Evolutionary conservation across 345 rosid species (phyloP), one percentile per base, ranked within the genome.

Genomic region (Psidium friedrichsthalianum): DNA sequence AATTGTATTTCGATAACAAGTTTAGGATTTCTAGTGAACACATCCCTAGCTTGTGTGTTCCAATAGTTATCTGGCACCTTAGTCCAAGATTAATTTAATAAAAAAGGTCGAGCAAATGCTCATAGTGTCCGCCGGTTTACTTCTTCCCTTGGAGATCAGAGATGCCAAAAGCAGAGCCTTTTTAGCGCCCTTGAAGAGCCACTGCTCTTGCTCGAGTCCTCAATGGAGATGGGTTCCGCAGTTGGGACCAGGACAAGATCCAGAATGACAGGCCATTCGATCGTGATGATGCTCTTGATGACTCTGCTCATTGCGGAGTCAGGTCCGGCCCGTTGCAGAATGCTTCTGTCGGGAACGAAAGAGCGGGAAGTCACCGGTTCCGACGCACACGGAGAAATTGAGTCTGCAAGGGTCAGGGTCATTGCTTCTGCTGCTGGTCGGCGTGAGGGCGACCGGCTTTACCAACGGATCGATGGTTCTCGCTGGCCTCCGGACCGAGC

Each of bases 401-500:
- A 58, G 32, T 14, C 78, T 1, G 53, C 10, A 9, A 12, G 24
- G 24, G 36, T 36, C 2, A 36, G 36, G 56, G 25, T 13, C 6
- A 24, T 20, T 16, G 76, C 76, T 61, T 40, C 74, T 11, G 12
- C 40, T 13, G 20, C 51, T 1, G 51, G 16, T 55, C 80, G 8
- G 51, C 25, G 0, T 0, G 29, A 13, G 1, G 57, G 64, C 36
- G 14, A 13, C 10, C 52, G 74, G 88, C 22, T 88, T 82, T 53
- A 78, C 32, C 82, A 51, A 27, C 84, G 80, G 86, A 82, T 51
- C 54, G 82, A 85, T 91, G 82, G 82, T 91, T 86, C 85, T 87
- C 90, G 58, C 42, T 89, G 95, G 89, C 94, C 82, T 87, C 98
- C 49, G 98, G 96, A 58, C 98, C 98, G 24, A 95, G 96, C 92